Evolutionary conservation across 2,329 filamentous ascomycete genomes (phyloP).

Genomic region (Aspergillus spinulosporus): DNA sequence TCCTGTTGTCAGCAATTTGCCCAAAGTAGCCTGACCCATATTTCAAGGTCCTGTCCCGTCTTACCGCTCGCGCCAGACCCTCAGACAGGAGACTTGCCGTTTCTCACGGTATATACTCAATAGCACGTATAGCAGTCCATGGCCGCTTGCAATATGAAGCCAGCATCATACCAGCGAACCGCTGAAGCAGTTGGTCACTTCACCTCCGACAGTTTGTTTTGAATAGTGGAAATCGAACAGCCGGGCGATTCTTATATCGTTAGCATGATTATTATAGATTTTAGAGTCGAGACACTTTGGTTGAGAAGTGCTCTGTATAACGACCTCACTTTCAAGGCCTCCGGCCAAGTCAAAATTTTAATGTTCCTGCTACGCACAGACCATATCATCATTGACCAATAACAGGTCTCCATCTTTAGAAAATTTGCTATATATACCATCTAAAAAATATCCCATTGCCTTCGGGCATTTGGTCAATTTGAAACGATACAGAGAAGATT

Average conservation of each 20-base stretch:
- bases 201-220: not conserved
- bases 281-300: too few species aligned
- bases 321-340: too few species aligned
- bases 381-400: slow-evolving; percentile 15
- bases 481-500: slow-evolving; percentile 75
- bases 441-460: slow-evolving; percentile 28
- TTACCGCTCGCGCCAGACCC: not conserved
- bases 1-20: not conserved
- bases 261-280: too few species aligned
- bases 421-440: slow-evolving; percentile 25
- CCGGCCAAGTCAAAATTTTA: slow-evolving; percentile 1
- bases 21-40: not conserved
- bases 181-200: not conserved
- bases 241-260: too few species aligned
- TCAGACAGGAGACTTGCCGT: not conserved
- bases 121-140: too few species aligned
- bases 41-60: not conserved
- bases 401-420: not conserved
- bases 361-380: slow-evolving; percentile 11
- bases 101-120: too few species aligned
- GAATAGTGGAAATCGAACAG: too few species aligned
- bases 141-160: too few species aligned
- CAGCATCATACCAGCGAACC: too few species aligned
- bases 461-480: slow-evolving; percentile 64
- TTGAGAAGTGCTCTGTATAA: too few species aligned